These are phyloP conservation scores for Fusarium devonianum DNA, from an alignment of 2,329 filamentous ascomycete genomes.

Conservation along the genomic window DNA sequence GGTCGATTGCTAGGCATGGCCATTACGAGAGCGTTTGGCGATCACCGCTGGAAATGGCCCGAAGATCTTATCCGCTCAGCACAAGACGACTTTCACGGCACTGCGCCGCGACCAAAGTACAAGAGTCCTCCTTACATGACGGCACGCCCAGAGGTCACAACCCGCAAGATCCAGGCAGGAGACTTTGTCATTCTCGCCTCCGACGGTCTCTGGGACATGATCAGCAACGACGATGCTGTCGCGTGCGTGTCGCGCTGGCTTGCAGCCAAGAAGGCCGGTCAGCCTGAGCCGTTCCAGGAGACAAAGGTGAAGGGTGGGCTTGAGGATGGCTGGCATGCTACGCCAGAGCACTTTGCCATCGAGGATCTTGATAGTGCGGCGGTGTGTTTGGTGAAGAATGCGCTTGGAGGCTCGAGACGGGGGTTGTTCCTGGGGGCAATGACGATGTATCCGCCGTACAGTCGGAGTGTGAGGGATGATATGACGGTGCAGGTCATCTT, in stretches of 20 bases:
- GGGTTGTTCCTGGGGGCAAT: slow-evolving; percentile 77
- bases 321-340: slow-evolving; percentile 38
- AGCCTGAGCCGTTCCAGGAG: slow-evolving; percentile 34
- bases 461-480: slow-evolving; percentile 72
- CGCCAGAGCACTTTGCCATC: slow-evolving; percentile 69
- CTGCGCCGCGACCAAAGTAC: slow-evolving; percentile 51
- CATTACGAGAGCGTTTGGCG: slow-evolving; percentile 72
- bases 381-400: slow-evolving; percentile 82
- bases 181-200: slow-evolving; percentile 71
- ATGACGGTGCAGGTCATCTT: slow-evolving; percentile 87
- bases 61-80: slow-evolving; percentile 48
- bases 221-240: slow-evolving; percentile 65
- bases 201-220: slow-evolving; percentile 71
- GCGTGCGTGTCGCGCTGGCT: slow-evolving; percentile 64
- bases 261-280: slow-evolving; percentile 39
- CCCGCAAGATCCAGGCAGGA: slow-evolving; percentile 56
- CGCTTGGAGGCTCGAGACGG: slow-evolving; percentile 76
- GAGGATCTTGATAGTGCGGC: slow-evolving; percentile 79
- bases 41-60: slow-evolving; percentile 73
- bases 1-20: slow-evolving; percentile 68
- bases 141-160: slow-evolving; percentile 70
- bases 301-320: slow-evolving; percentile 27
- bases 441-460: slow-evolving; percentile 74
- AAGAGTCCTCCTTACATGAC: slow-evolving; percentile 72
- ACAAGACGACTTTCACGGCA: slow-evolving; percentile 58